Evolutionary conservation across 2,329 filamentous ascomycete species (phyloP), one percentile per base, ranked within the genome.

Genomic region (Verticillium longisporum): DNA sequence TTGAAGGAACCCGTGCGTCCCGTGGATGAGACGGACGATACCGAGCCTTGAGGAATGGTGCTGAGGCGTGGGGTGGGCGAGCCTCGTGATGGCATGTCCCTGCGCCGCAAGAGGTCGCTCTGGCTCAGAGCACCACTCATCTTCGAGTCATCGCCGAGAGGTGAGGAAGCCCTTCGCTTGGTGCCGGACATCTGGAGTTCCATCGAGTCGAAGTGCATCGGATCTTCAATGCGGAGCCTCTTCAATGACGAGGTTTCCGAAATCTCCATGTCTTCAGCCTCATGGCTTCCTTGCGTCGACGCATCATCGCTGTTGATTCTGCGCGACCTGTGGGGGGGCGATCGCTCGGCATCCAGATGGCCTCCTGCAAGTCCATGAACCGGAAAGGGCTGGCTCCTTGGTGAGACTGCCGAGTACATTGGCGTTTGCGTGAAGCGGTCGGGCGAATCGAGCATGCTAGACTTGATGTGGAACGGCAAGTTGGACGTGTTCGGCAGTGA

Each of bases 111-210:
- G 61, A 77, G 66, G 38, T 83, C 82, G 56, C 73, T 74, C 33
- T 77, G 75, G 34, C 73, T 72, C 2, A 73, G 62, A 34, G 77
- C 69, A 15, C 68, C 72, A 61, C 75, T 74, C n/a, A 76, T 66
- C 18, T 74, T 67, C 6, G 75, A 69, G 33, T 84, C 81, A 11
- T 81, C 81, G 2, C 75, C 73, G 0, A 78, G 80, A 1, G 83
- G 83, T 32, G 83, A 85, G 0, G 81, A 82, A 1, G 83, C 83
- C 45, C 83, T 76, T 56, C 83, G 78, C 72, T 86, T 86, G 62
- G 79, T 79, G 6, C 82, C 81, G 9, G 72, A 68, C 2, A 76
- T 70, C 53, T 80, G 74, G 63, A 73, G 75, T 32, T 77, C 75
- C 58, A 64, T 71, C 6, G 41, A 50, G 21, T 50, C 41, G 9